These are phyloP conservation scores for Paradendryphiella salina DNA, from an alignment of 2,329 filamentous ascomycete species.

Conservation along the genomic window DNA sequence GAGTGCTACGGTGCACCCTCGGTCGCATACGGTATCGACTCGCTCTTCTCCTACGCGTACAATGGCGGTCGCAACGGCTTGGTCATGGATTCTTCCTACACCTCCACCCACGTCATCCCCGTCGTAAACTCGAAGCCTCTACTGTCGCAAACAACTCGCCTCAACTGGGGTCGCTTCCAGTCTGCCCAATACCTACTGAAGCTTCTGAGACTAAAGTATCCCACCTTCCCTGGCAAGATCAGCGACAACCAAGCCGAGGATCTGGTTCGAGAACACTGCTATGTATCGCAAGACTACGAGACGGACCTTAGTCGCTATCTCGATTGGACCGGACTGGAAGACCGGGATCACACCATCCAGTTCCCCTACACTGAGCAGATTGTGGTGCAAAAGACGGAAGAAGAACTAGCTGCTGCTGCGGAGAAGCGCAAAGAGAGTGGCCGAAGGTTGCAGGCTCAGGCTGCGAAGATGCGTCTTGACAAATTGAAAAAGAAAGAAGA, in stretches of 20 bases:
- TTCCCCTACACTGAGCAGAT: slow-evolving; percentile 93
- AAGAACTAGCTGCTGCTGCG: slow-evolving; percentile 85
- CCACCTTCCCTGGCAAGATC: slow-evolving; percentile 82
- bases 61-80: slow-evolving; percentile 87
- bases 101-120: slow-evolving; percentile 92
- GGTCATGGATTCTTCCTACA: slow-evolving; percentile 89
- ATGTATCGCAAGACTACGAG: slow-evolving; percentile 83
- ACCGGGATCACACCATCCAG: slow-evolving; percentile 85
- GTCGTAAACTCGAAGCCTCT: slow-evolving; percentile 85
- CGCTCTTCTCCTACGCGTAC: slow-evolving; percentile 91
- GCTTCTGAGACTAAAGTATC: slow-evolving; percentile 88
- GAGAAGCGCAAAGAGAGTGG: slow-evolving; percentile 96
- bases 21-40: slow-evolving; percentile 92
- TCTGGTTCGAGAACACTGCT: slow-evolving; percentile 86
- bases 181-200: slow-evolving; percentile 89
- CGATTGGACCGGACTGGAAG: slow-evolving; percentile 90
- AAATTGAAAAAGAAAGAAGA: slow-evolving; percentile 95
- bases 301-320: slow-evolving; percentile 74
- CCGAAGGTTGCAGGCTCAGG: slow-evolving; percentile 87
- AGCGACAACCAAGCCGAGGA: slow-evolving; percentile 85
- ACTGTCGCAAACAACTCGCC: slow-evolving; percentile 78
- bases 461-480: slow-evolving; percentile 94
- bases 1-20: slow-evolving; percentile 93
- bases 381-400: slow-evolving; percentile 86
- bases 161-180: slow-evolving; percentile 95